phyloP scores from a whole-genome alignment of 805 yeast species.

The Lipomyces mesembrius region DNA sequence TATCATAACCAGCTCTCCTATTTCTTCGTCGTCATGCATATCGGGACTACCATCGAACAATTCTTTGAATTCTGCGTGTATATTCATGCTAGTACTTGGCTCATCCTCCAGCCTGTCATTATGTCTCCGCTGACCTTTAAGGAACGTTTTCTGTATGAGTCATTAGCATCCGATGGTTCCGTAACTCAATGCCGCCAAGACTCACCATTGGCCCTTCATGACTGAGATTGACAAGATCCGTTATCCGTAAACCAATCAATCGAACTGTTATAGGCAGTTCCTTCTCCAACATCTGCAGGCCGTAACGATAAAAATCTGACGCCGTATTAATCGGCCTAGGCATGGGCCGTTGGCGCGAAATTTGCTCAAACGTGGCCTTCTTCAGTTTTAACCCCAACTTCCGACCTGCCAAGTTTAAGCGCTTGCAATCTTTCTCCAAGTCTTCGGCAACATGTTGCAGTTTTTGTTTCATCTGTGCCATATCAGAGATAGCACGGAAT shows the following conservation, averaged over 20 bases:
- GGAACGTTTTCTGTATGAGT: conserved; percentile 7
- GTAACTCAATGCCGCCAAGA: background rate
- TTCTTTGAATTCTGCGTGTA: conserved; percentile 1
- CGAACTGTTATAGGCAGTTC: conserved; percentile 39
- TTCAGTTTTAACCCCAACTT: conserved; percentile 38
- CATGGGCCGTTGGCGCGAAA: conserved; percentile 35
- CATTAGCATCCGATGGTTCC: background rate
- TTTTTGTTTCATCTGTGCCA: conserved; percentile 24
- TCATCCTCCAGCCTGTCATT: conserved; percentile 11
- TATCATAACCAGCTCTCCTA: conserved; percentile 9
- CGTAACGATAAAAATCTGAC: conserved; percentile 35
- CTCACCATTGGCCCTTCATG: conserved; percentile 34
- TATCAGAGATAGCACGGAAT: conserved; percentile 27
- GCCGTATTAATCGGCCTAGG: conserved; percentile 27
- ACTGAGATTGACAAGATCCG: conserved; percentile 31
- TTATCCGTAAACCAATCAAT: conserved; percentile 38
- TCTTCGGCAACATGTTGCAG: conserved; percentile 29
- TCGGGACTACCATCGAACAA: background rate
- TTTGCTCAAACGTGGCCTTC: conserved; percentile 34
- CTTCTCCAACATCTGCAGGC: conserved; percentile 31
- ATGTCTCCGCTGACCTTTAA: conserved; percentile 14
- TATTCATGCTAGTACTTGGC: conserved; percentile 3
- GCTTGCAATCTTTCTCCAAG: conserved; percentile 35
- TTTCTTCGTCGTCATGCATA: conserved; percentile 10
- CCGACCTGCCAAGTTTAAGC: conserved; percentile 34